Evolutionary conservation across 169 alveolate species (phyloP), one percentile per base, ranked within the genome.

Genomic region (Eimeria falciformis): DNA sequence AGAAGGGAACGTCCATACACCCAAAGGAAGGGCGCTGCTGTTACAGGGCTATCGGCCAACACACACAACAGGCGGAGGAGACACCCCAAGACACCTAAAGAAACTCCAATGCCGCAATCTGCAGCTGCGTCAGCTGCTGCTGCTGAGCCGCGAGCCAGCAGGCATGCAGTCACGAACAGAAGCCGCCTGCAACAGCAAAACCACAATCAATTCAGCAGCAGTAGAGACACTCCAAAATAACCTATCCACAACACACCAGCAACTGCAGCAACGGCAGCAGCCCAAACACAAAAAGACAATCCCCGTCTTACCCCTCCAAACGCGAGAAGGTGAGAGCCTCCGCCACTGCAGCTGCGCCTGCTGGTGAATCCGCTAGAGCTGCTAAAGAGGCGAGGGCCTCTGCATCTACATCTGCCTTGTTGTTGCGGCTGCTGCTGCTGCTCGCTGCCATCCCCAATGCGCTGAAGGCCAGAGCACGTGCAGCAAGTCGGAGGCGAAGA

Each of bases 331-430:
- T 50, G 3, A 73, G 58, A 1, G 84, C 43, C 58, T 73, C 84
- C 14, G 84, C 84, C 17, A 73, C 84, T n/a, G 21, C 33, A 40
- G 84, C 84, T 9, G 84, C 84, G 33, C 84, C 84, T 33, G 84
- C 84, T 14, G 84, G 40, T 17, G 84, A 37, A 50, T 33, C 53
- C 43, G 58, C 58, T 4, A 73, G 25, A 11, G 84, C 84, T 5
- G 84, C 84, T 2, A 73, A 50, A 33, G 84, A 53, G 25, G 84
- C 58, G 46, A 43, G 65, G 5, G 84, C 84, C 62, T 43, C 65
- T 73, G 84, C 84, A 43, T 73, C 40, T 11, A 73, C 27, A 3
- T 43, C 58, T 18, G 37, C 65, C 7, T 50, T 43, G 65, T 37
- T 33, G 58, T 50, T 73, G 62, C 62, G 33, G 62, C 84, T 73